Conservation (phyloP, 352 stramenopile genomes). For the Blastocystis sp. region DNA sequence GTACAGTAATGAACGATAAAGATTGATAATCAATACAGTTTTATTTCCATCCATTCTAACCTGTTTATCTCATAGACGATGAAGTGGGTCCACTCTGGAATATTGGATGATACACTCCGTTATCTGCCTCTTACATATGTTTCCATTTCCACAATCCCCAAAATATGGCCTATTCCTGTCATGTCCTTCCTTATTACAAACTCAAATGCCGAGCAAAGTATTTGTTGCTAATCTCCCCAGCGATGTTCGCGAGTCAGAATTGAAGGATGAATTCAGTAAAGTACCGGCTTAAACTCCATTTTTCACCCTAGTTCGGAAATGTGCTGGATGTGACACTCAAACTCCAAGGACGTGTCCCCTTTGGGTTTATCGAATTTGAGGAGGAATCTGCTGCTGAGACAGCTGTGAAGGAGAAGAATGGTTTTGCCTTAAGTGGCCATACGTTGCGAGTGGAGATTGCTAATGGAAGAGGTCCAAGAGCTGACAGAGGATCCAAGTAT, state of each 20-base stretch:
- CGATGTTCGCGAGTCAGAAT: slow-evolving; percentile 35
- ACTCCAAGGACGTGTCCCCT: neutral
- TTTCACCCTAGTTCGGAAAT: slow-evolving; percentile 7
- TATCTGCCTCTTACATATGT: too few relatives aligned
- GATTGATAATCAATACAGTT: neutral
- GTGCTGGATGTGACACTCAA: neutral
- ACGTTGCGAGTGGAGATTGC: slow-evolving; percentile 16
- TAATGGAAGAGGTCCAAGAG: neutral
- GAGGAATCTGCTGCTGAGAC: neutral
- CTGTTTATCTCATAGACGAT: neutral
- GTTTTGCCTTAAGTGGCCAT: neutral
- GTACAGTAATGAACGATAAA: neutral
- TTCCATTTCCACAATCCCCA: too few relatives aligned
- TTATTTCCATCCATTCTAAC: neutral
- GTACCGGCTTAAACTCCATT: neutral
- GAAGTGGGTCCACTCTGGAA: too few relatives aligned
- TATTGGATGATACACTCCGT: too few relatives aligned
- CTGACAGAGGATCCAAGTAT: neutral
- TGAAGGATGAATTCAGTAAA: slow-evolving; percentile 1
- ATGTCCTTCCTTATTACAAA: neutral
- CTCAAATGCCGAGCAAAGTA: slow-evolving; percentile 25
- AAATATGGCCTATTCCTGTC: neutral
- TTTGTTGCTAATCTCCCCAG: slow-evolving; percentile 27
- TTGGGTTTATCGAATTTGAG: slow-evolving; percentile 23
- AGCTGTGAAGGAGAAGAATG: slow-evolving; percentile 18